Conservation (phyloP, 805 yeast species). For the Ogataea paradorogensis region DNA sequence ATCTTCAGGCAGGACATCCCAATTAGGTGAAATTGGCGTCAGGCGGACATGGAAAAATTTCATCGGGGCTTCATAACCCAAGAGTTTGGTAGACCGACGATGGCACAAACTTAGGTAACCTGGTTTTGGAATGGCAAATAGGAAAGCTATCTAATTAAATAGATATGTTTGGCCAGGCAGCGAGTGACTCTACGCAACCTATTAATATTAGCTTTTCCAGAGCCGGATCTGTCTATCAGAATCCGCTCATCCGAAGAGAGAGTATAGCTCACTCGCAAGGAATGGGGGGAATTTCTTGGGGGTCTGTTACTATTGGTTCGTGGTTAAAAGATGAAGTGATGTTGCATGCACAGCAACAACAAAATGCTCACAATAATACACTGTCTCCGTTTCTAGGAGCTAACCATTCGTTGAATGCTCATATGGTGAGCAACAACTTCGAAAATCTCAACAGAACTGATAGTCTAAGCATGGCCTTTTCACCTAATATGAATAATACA, state of each 20-base stretch:
- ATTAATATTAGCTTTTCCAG: slow-evolving; percentile 38
- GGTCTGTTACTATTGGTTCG: slow-evolving; percentile 88
- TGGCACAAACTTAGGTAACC: slow-evolving; percentile 8
- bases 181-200: slow-evolving; percentile 35
- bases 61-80: slow-evolving; percentile 9
- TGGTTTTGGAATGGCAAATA: slow-evolving; percentile 9
- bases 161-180: slow-evolving; percentile 28
- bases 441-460: slow-evolving; percentile 29
- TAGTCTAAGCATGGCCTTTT: slow-evolving; percentile 38
- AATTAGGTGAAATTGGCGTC: background rate
- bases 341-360: slow-evolving; percentile 38
- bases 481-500: slow-evolving; percentile 67
- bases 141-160: slow-evolving; percentile 7
- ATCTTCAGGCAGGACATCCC: too few species aligned
- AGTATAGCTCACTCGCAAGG: slow-evolving; percentile 95
- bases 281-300: slow-evolving; percentile 98
- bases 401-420: slow-evolving; percentile 9
- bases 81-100: slow-evolving; percentile 7
- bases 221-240: slow-evolving; percentile 37
- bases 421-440: slow-evolving; percentile 10
- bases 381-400: slow-evolving; percentile 25
- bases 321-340: slow-evolving; percentile 94
- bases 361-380: slow-evolving; percentile 16
- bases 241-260: slow-evolving; percentile 72
- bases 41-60: background rate